These are phyloP conservation scores for Chlorella variabilis DNA, from an alignment of 163 green algal genomes.

Conservation along the genomic window DNA sequence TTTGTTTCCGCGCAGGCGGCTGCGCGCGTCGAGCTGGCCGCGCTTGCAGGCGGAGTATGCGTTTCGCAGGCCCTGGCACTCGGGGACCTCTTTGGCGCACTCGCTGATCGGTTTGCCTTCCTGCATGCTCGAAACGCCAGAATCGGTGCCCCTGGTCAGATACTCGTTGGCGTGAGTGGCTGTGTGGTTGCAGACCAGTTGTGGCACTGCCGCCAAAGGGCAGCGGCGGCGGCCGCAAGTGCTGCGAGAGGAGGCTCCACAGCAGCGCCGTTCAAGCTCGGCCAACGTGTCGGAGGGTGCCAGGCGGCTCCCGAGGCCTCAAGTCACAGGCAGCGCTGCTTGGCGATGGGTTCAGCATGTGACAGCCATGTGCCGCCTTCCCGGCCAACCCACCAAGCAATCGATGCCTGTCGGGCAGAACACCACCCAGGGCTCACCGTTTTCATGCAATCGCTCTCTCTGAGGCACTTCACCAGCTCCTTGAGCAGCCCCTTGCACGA, in stretches of 20 bases:
- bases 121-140: slow-evolving; percentile 48
- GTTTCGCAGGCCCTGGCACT: slow-evolving; percentile 73
- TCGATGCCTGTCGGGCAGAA: too few relatives aligned
- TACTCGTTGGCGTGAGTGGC: neutral
- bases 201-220: neutral
- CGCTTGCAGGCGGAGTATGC: slow-evolving; percentile 77
- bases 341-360: neutral
- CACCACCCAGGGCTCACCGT: too few relatives aligned
- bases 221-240: too few relatives aligned
- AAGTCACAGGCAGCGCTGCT: too few relatives aligned
- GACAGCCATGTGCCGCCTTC: neutral
- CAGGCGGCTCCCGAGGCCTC: too few relatives aligned
- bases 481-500: slow-evolving; percentile 73
- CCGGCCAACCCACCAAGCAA: too few relatives aligned
- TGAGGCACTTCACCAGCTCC: slow-evolving; percentile 79
- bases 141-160: neutral
- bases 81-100: slow-evolving; percentile 65
- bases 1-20: slow-evolving; percentile 85
- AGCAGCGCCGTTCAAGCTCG: too few relatives aligned
- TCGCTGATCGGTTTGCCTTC: slow-evolving; percentile 63
- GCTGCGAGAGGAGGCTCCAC: too few relatives aligned
- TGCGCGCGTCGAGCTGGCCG: slow-evolving; percentile 79
- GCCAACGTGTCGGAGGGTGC: too few relatives aligned
- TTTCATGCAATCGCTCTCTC: slow-evolving; percentile 74
- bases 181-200: neutral